phyloP scores from a whole-genome alignment of 116 monocot genomes.

The Cymodocea nodosa region DNA sequence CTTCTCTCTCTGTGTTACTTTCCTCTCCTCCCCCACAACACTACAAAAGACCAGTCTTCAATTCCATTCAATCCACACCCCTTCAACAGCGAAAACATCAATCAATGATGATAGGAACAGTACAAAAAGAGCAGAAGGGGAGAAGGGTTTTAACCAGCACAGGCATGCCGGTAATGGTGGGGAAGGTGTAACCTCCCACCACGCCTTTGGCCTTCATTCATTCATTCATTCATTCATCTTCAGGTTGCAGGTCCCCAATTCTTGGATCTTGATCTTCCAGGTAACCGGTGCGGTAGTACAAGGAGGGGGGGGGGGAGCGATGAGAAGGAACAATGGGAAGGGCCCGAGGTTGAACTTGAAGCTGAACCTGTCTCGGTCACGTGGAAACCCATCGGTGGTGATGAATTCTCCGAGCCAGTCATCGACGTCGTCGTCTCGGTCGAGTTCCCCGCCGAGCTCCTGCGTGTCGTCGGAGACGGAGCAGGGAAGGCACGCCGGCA shows the following conservation, averaged over 20 bases:
- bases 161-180: background rate
- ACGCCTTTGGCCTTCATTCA: background rate
- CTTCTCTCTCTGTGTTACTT: background rate
- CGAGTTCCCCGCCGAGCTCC: constrained; percentile 53
- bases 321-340: constrained; percentile 68
- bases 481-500: constrained; percentile 25
- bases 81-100: background rate
- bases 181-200: background rate
- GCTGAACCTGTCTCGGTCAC: constrained; percentile 28
- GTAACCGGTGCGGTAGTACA: too few species aligned
- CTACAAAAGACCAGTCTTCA: constrained; percentile 12
- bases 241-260: too few species aligned
- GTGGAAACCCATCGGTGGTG: constrained; percentile 32
- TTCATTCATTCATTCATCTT: too few species aligned
- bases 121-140: background rate
- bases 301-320: too few species aligned
- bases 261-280: too few species aligned
- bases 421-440: constrained; percentile 27
- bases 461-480: constrained; percentile 75
- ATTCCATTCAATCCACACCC: constrained; percentile 22
- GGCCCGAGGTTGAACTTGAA: constrained; percentile 37
- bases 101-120: constrained; percentile 3
- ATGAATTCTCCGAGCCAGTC: constrained; percentile 4
- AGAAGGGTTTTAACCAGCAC: background rate
- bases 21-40: background rate